Evolutionary conservation across 179 eudicot genomes (phyloP).

Genomic region (Camellia oleifera): DNA sequence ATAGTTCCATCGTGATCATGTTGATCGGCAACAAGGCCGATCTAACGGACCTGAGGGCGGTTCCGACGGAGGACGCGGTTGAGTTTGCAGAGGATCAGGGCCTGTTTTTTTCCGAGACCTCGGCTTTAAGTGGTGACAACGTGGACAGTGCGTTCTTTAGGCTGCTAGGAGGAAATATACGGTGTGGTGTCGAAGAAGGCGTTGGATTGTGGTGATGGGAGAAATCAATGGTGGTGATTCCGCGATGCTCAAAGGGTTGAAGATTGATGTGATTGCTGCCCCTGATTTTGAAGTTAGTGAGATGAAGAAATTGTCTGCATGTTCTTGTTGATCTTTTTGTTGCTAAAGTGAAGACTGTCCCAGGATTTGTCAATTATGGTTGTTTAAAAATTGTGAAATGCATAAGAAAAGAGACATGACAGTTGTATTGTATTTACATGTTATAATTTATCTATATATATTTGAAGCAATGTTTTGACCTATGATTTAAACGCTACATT

Average conservation of each 20-base stretch:
- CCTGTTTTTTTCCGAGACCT: slow-evolving; percentile 72
- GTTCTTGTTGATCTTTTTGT: slow-evolving; percentile 46
- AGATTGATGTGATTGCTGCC: slow-evolving; percentile 46
- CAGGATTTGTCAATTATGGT: too few species aligned
- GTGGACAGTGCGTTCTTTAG: slow-evolving; percentile 71
- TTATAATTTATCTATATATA: too few species aligned
- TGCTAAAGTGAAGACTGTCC: too few species aligned
- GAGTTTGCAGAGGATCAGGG: slow-evolving; percentile 81
- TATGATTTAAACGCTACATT: too few species aligned
- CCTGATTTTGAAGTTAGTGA: slow-evolving; percentile 73
- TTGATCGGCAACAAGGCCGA: slow-evolving; percentile 85
- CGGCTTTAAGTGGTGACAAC: slow-evolving; percentile 76
- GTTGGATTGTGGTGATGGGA: slow-evolving; percentile 34
- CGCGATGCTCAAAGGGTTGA: slow-evolving; percentile 42
- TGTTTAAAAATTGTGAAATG: too few species aligned
- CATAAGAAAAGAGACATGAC: too few species aligned
- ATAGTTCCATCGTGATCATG: slow-evolving; percentile 73
- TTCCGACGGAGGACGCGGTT: slow-evolving; percentile 66
- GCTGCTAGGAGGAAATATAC: slow-evolving; percentile 62
- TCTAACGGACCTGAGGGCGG: slow-evolving; percentile 53
- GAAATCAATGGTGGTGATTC: slow-evolving; percentile 34
- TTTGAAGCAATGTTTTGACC: too few species aligned
- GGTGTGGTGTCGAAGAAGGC: slow-evolving; percentile 59
- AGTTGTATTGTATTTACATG: too few species aligned
- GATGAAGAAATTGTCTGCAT: slow-evolving; percentile 60